Evolutionary conservation across 805 yeast genomes (phyloP), one percentile per base, ranked within the genome.

Genomic region (Candida incommunis): DNA sequence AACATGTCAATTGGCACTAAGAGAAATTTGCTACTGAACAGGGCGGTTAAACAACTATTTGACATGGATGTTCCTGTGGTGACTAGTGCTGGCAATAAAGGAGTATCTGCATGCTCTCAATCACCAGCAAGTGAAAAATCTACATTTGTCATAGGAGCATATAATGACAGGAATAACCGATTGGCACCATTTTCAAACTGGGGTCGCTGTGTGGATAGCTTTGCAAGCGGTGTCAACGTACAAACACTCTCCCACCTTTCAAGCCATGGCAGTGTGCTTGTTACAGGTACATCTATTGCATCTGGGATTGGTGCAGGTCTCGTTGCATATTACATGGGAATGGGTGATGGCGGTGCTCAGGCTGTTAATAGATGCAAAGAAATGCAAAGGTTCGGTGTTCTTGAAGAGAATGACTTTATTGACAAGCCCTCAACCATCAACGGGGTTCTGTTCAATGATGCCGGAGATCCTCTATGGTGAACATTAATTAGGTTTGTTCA

Each of bases 221-320:
- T 83, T 62, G 86, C 96, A 0, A 75, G 90, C 42, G 97, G 97
- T 0, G 79, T 85, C 54, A 81, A 84, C 62, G 78, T 88, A 50
- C 69, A 80, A 52, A 84, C 54, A 9, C 48, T 45, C 18, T 29
- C 46, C 22, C 52, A 50, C 2, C 18, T 21, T n/a, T 9, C 25
- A 2, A 24, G 35, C 11, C 16, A 24, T 2, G 23, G 24, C 15
- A 48, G 48, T 23, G 54, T 52, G 11, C 47, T 47, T 20, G 50
- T 51, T 50, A 48, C 43, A 20, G 97, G 97, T 64, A 88, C 97
- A 3, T 87, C 96, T 5, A 87, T 87, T 90, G 95, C 97, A 13
- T 81, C 95, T 21, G 96, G 96, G 35, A 94, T 87, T 57, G 88
- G 85, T 54, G 79, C 86, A 48, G 97, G 97, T 55, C 71, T 88